phyloP scores from a whole-genome alignment of 306 rosid species.

The Cucurbita pepo region DNA sequence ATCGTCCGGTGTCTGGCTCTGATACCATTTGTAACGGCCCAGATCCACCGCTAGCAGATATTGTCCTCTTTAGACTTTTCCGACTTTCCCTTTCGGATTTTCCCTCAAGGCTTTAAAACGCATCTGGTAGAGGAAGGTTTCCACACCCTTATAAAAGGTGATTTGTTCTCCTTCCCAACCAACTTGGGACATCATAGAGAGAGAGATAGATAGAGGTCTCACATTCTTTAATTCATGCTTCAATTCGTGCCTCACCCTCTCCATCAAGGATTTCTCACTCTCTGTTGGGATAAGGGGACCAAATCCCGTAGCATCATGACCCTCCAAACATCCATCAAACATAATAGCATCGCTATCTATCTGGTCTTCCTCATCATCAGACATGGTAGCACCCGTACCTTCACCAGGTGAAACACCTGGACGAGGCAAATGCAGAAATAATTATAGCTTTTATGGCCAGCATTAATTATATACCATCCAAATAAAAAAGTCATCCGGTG shows the following conservation, averaged over 20 bases:
- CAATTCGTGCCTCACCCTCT: constrained; percentile 80
- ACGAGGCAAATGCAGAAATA: constrained; percentile 55
- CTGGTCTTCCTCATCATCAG: constrained; percentile 72
- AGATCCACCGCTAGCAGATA: too few species aligned
- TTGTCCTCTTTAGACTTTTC: too few species aligned
- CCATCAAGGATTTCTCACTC: constrained; percentile 85
- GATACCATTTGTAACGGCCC: too few species aligned
- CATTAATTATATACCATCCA: neutral
- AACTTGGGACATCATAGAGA: neutral
- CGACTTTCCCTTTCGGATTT: too few species aligned
- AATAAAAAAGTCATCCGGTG: neutral
- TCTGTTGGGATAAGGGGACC: constrained; percentile 90
- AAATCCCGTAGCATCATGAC: constrained; percentile 53
- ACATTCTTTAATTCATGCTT: constrained; percentile 95
- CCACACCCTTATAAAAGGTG: too few species aligned
- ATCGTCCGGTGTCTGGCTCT: too few species aligned
- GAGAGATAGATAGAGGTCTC: constrained; percentile 23
- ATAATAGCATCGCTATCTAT: constrained; percentile 53
- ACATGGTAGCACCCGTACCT: constrained; percentile 90
- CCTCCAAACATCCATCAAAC: constrained; percentile 58
- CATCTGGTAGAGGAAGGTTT: too few species aligned
- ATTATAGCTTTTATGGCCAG: neutral
- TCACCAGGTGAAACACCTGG: constrained; percentile 90
- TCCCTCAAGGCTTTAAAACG: too few species aligned
- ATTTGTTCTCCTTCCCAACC: too few species aligned